Base-by-base conservation (phyloP, 352 stramenopile genomes). In the Phytopythium mirpurense region DNA sequence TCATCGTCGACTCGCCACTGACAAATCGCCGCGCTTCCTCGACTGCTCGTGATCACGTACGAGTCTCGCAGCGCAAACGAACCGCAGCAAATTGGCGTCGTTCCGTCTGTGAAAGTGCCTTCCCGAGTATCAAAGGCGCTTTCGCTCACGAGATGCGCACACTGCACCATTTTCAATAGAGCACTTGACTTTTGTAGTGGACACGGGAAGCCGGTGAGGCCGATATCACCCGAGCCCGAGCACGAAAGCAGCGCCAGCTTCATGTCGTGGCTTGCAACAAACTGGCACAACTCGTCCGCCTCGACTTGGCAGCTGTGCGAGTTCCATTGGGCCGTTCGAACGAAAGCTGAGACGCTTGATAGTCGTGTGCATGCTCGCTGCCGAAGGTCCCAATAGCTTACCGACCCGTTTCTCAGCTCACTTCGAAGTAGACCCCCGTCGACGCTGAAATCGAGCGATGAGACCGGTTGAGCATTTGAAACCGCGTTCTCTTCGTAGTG, bases 1-100 rank as follows among this genome's bases (percentile, higher is more conserved):
- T 84, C 73, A 16, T 81, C 77, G 24, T 68, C 65, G n/a, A 88
- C 51, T 18, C 64, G 59, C 80, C 80, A 93, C 44, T 91, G 83
- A 46, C 78, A 91, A 37, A 91, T 73, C 11, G 73, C 72, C 29
- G 70, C 64, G 11, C 77, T 66, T 16, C 54, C 38, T 36, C 67
- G 68, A 41, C 71, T 74, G 9, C 74, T 71, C 0, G 80, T 79
- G 14, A 93, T 36, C 8, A 74, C 50, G 14, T 88, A 34, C 35
- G 63, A 75, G 42, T 88, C 83, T 44, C 86, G 73, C 3, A 89
- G 62, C 10, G 83, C 78, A 57, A 91, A 91, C 0, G 68, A 65
- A 6, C 57, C 61, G 27, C 11, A 59, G 2, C 60, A 46, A 23
- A 55, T 32, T 19, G 57, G 54, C 6, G 29, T 12, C 16, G 12